These are phyloP conservation scores for Amoebophrya sp. DNA, from an alignment of 169 alveolate genomes.

Conservation along the genomic window DNA sequence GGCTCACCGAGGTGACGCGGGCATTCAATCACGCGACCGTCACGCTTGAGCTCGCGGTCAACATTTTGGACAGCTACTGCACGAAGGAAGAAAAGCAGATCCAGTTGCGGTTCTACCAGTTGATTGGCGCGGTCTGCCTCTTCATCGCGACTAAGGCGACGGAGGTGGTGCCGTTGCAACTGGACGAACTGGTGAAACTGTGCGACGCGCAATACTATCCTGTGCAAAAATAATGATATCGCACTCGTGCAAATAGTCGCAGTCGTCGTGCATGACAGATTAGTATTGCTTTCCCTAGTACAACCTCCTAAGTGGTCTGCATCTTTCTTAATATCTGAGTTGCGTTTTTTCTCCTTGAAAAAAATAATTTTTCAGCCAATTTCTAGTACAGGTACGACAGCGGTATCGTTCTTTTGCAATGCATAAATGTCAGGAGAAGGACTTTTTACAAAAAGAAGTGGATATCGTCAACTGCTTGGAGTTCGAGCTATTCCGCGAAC, in stretches of 20 bases:
- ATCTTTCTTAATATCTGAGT: too few species aligned
- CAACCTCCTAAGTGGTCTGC: too few species aligned
- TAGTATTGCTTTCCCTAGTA: too few species aligned
- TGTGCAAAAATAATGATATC: too few species aligned
- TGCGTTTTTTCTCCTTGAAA: too few species aligned
- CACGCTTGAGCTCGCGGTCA: neutral
- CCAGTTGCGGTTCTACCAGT: neutral
- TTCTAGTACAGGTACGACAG: too few species aligned
- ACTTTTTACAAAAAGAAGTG: neutral
- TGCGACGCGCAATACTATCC: neutral
- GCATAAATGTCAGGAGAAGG: too few species aligned
- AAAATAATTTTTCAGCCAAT: too few species aligned
- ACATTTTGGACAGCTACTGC: neutral
- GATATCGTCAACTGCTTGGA: neutral
- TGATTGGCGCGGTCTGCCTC: neutral
- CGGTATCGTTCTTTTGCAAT: too few species aligned
- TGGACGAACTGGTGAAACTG: neutral
- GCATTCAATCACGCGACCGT: neutral
- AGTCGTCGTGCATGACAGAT: too few species aligned
- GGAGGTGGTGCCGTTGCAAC: neutral
- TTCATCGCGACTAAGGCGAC: neutral
- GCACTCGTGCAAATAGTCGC: too few species aligned
- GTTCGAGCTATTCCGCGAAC: neutral
- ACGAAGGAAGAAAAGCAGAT: neutral
- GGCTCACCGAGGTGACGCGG: neutral